Conservation (phyloP, 768 basidiomycete species). For the Leccinum ochraceum region DNA sequence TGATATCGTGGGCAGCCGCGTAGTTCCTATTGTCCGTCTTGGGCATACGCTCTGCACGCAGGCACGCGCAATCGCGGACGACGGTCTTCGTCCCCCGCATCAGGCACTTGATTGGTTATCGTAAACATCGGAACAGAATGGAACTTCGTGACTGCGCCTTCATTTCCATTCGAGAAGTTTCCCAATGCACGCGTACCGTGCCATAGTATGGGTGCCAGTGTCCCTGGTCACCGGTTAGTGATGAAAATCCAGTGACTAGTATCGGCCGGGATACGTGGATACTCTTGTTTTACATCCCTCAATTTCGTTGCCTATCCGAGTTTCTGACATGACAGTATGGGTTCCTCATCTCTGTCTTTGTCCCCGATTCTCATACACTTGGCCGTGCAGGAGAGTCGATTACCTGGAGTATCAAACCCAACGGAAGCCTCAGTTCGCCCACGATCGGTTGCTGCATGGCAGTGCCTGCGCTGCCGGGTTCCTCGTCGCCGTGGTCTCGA, state of each 20-base stretch:
- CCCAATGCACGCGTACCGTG: neutral
- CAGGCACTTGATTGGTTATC: neutral
- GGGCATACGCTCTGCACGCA: neutral
- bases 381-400: neutral
- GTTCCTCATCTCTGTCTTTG: neutral
- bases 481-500: neutral
- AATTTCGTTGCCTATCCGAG: neutral
- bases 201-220: neutral
- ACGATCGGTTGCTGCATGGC: neutral
- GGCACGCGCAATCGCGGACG: neutral
- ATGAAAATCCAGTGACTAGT: constrained; percentile 7
- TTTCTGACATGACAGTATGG: neutral
- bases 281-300: neutral
- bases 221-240: neutral
- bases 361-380: constrained; percentile 13
- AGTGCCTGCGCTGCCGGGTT: neutral
- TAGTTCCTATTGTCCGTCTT: neutral
- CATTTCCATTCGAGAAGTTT: neutral
- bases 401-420: neutral
- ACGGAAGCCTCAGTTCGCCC: neutral
- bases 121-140: neutral
- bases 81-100: neutral
- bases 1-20: neutral
- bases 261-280: neutral
- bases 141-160: neutral